Conservation (phyloP, 169 alveolate species). For the Besnoitia besnoiti region DNA sequence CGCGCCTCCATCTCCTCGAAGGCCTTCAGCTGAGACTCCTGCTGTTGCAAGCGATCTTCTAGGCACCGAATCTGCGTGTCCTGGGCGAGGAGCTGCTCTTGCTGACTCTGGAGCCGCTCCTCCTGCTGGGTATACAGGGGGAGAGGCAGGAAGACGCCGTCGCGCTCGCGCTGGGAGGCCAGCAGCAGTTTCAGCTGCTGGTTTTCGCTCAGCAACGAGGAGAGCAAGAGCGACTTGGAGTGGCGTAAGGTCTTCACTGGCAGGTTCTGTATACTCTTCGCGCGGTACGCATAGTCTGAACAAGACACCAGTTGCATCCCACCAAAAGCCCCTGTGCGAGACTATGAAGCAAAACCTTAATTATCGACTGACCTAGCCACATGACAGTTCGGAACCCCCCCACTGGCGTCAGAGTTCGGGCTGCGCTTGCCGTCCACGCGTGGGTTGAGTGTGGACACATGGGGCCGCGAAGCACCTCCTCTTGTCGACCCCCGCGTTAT, state of each 20-base stretch:
- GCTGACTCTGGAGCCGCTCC: conserved; percentile 38
- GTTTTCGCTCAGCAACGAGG: conserved; percentile 28
- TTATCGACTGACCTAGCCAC: too few species aligned
- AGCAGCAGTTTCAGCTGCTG: conserved; percentile 58
- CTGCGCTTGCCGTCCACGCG: too few species aligned
- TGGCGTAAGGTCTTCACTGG: conserved; percentile 49
- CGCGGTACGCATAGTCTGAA: conserved; percentile 57
- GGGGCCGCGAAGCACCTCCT: too few species aligned
- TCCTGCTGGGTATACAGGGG: conserved; percentile 34
- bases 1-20: neutral
- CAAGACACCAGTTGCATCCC: too few species aligned
- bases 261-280: conserved; percentile 47
- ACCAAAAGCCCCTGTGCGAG: neutral
- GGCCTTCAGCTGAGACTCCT: neutral
- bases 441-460: too few species aligned
- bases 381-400: too few species aligned
- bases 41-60: neutral
- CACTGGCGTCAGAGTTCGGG: too few species aligned
- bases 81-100: neutral
- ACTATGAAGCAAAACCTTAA: neutral
- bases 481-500: too few species aligned
- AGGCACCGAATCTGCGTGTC: neutral
- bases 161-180: conserved; percentile 49
- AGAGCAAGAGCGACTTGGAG: conserved; percentile 37
- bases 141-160: conserved; percentile 49